Evolutionary conservation across 305 asterid species (phyloP), one percentile per base, ranked within the genome.

Genomic region (Fraxinus sp.): DNA sequence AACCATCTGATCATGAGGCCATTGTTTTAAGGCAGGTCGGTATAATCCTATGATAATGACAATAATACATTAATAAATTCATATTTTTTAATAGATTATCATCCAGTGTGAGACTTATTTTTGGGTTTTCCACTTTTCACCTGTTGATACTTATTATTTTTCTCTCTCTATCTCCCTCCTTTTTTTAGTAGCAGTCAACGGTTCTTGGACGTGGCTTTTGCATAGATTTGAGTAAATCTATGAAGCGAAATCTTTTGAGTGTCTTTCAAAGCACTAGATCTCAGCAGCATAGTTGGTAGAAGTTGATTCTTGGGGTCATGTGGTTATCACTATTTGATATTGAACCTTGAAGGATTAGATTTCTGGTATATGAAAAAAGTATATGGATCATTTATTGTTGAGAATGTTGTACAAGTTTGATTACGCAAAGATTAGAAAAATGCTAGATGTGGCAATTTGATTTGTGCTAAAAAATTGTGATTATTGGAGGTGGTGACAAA

Each of bases 1-100:
- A 91, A 35, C 86, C 91, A 1, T 75, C 89, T 49, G 88, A 90
- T 84, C 94, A 87, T 72, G 97, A 95, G 0, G 91, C 90, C 79
- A 7, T 92, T 59, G 95, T 96, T 81, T 83, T 94, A 64, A 88
- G 93, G 87, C 92, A 93, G 98, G 99, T 95, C 82, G 55, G 87
- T 85, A 7, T 66, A 46, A 5, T 74, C 79, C 10, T 41, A 43
- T 57, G 30, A 3, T 16, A 68, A 68, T 26, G 75, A 68, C 75
- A 68, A 68, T 68, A 68, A 10, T 28, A 3, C 36, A 28, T 81
- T 81, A 22, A 28, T 81, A 37, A 16, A 14, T 70, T 75, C 20
- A 28, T 68, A 7, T 68, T 11, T 1, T 28, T 66, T 10, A 68
- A 43, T 43, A 11, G n/a, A 43, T 43, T 32, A 66, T 66, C 74